Base-by-base conservation (phyloP, 2,329 filamentous ascomycete genomes). In the Paramyrothecium sp. region DNA sequence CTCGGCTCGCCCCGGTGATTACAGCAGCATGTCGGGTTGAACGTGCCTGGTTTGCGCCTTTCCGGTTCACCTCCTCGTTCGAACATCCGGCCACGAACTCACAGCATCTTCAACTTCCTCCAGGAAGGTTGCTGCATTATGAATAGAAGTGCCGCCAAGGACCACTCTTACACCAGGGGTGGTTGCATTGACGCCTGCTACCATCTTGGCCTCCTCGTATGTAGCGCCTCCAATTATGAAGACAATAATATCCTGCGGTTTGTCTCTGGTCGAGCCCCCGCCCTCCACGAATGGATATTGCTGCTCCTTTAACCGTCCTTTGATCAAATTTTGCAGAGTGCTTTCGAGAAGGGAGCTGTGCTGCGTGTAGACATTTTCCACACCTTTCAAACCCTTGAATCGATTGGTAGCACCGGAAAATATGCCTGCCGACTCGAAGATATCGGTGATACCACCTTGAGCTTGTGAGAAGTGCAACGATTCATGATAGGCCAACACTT, bases 321-420 rank as follows among this genome's bases (percentile, higher is more conserved):
- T 97, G 77, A 98, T 93, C 54, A 99, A 79, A 65, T 94, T 94
- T 70, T 97, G 94, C 19, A 99, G 77, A 1, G 92, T 98, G 22
- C 85, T 84, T 72, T 97, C 93, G 17, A 99, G 75, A 21, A 92
- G 83, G 0, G 96, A 92, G 7, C 92, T 96, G 73, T 99, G 95
- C 72, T 99, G 96, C 0, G 95, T 99, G 72, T 99, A 99, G 26
- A 99, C 95, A 66, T 99, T 99, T 72, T 99, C 96, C 1, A 99
- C 95, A 2, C 95, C 95, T 69, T 98, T 97, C 16, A 99, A 81
- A 0, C 95, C 95, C 69, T 96, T 97, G 73, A 99, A 92, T 5
- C 93, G 87, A 67, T 89, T 91, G 44, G 92, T 84, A 12, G 93
- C 92, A 13, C 91, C 91, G 1, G 91, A 91, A 74, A 99, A 97